Percentiles rank a stretch among this genome's conserved stretches.
Conservation (phyloP, 2,329 filamentous ascomycete species). For the Thelonectria blattea region DNA sequence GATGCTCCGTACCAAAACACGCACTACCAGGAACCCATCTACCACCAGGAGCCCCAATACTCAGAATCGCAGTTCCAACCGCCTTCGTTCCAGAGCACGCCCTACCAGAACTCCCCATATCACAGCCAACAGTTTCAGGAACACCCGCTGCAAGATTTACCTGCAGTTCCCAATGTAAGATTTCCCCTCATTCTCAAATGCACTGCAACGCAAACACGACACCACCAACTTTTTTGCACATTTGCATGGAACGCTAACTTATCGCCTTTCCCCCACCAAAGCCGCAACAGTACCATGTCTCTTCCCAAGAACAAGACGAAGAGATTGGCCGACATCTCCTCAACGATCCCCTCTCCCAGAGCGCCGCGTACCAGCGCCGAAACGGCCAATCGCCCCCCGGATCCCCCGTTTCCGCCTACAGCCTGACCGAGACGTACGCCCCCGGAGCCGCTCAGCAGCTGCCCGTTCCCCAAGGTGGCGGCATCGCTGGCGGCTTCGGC, state of each 20-base stretch:
- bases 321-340: constrained; percentile 17
- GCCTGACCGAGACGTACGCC: constrained; percentile 21
- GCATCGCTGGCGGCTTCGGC: not conserved
- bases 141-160: constrained; percentile 33
- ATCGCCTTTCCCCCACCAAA: too few species aligned
- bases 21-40: not conserved
- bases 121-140: not conserved
- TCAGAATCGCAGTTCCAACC: not conserved
- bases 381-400: constrained; percentile 26
- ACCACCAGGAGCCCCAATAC: not conserved
- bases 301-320: constrained; percentile 14
- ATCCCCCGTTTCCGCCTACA: constrained; percentile 28
- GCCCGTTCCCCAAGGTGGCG: constrained; percentile 3
- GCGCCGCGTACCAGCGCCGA: constrained; percentile 27
- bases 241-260: not conserved
- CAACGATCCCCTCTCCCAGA: constrained; percentile 20
- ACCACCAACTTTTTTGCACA: not conserved
- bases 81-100: not conserved
- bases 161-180: constrained; percentile 33
- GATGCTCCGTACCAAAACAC: not conserved
- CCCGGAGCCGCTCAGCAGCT: constrained; percentile 12
- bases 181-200: not conserved
- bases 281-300: constrained; percentile 28
- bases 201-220: not conserved
- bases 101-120: not conserved